Base-by-base conservation (phyloP, 331 rosid genomes). In the Pyracantha coccinea region DNA sequence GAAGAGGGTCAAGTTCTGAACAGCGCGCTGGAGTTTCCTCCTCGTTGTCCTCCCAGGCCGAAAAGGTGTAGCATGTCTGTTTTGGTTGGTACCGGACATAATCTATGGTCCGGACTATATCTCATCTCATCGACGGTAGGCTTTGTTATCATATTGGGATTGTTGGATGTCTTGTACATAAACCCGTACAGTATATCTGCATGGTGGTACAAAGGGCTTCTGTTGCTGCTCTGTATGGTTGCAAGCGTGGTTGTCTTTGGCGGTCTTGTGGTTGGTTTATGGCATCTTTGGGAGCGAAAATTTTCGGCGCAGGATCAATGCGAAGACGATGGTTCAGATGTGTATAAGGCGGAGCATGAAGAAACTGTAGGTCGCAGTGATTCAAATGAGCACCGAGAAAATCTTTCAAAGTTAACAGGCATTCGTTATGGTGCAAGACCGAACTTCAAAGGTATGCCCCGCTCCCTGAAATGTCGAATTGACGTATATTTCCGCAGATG, bases 121-220 rank as follows among this genome's bases (percentile, higher is more conserved):
- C 68, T 91, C 57, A 81, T 91, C 61, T 83, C 88, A 25, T 91
- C 98, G 23, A 86, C 82, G 16, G 6, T 80, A 12, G 97, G 96
- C n/a, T 80, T 94, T 61, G 83, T 94, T 59, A 31, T 88, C 77
- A 74, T 86, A 19, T 13, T 88, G 68, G 62, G 53, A 21, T 79
- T 91, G 75, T 71, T 90, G 79, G 76, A 94, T 53, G 44, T 73
- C 44, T 87, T 66, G 81, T 92, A 94, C 83, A 83, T 94, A 69
- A 87, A 83, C 25, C 97, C 93, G 58, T 87, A 20, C 59, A 31
- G 81, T 28, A 82, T 94, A 64, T 7, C 27, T 1, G 69, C 63
- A 74, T 90, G 97, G 96, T 94, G 97, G 97, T 92, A 88, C 90
- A 94, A 80, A 69, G 97, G 96, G 74, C 79, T 94, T 41, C 92